Base-by-base conservation (phyloP, 176 grass and related monocot genomes). In the Aegilops bicornis region DNA sequence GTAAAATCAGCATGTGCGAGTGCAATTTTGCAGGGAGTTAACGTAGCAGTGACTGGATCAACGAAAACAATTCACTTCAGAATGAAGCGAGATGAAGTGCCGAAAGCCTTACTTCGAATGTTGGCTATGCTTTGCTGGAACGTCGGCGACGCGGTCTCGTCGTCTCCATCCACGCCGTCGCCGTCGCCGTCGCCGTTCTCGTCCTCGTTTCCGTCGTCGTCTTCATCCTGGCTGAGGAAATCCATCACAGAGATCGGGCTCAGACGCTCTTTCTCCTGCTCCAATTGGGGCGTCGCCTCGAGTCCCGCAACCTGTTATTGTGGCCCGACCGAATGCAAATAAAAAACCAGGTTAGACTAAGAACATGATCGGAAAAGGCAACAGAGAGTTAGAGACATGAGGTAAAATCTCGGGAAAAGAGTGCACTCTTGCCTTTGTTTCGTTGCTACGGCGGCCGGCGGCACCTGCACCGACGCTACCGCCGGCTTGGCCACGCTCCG, bases 221-320 rank as follows among this genome's bases (percentile, higher is more conserved):
- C 87, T 36, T 86, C 88, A 2, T 94, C 88, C 65, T 92, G 73
- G 31, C 85, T 87, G 11, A 47, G 95, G 76, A 97, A 94, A 54
- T 94, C 95, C 95, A 97, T 92, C 35, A 97, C 86, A 7, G 95
- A 97, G 10, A 92, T 87, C 1, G 95, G 95, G 83, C 95, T 92
- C 29, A 86, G 84, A 16, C 86, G 88, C 33, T 96, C 89, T 23
- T 32, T 50, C 74, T 85, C 85, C 65, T 82, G 81, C 37, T 76
- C 48, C 25, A 63, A 56, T 68, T n/a, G 77, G 47, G 85, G 59
- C 88, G 84, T 56, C 9, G 72, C 33, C 68, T 47, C 75, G 36
- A 62, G 42, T 47, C 20, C 72, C 35, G 6, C 40, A 5, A 19
- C 76, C 89, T 94, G 15, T 37, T 83, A 20, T 47, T 35, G 20